Conservation (phyloP, 495 filamentous ascomycete species). For the Pyronema domesticum region DNA sequence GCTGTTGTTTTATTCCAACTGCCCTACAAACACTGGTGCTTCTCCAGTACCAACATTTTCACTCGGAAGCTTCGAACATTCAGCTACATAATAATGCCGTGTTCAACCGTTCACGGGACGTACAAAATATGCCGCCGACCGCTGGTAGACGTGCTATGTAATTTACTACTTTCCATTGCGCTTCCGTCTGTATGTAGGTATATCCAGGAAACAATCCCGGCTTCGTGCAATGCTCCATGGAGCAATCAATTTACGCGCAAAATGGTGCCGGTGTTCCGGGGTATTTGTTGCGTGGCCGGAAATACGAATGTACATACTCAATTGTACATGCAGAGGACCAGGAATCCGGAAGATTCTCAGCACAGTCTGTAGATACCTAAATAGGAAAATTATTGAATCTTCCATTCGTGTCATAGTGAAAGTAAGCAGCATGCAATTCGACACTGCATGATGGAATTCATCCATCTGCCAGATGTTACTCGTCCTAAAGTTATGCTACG, state of each 20-base stretch:
- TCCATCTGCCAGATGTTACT: too few species aligned
- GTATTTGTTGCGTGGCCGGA: not conserved
- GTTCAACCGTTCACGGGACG: not conserved
- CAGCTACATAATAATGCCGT: too few species aligned
- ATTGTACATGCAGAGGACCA: not conserved
- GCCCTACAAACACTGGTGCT: too few species aligned
- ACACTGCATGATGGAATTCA: too few species aligned
- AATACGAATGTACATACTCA: not conserved
- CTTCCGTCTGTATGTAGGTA: not conserved
- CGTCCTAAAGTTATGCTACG: too few species aligned
- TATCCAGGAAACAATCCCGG: not conserved
- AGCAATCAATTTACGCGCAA: not conserved
- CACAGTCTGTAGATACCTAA: too few species aligned
- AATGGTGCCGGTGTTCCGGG: not conserved
- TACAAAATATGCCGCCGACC: not conserved
- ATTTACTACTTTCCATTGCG: not conserved
- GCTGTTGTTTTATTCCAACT: too few species aligned
- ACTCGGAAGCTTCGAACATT: too few species aligned
- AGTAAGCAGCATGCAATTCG: not conserved
- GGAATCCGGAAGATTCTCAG: not conserved
- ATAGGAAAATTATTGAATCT: not conserved
- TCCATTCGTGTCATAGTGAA: not conserved
- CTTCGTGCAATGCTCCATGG: not conserved
- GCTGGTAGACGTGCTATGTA: not conserved
- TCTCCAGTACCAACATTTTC: too few species aligned